Evolutionary conservation across 768 basidiomycete species (phyloP), one percentile per base, ranked within the genome.

Genomic region (Russula olivacea): DNA sequence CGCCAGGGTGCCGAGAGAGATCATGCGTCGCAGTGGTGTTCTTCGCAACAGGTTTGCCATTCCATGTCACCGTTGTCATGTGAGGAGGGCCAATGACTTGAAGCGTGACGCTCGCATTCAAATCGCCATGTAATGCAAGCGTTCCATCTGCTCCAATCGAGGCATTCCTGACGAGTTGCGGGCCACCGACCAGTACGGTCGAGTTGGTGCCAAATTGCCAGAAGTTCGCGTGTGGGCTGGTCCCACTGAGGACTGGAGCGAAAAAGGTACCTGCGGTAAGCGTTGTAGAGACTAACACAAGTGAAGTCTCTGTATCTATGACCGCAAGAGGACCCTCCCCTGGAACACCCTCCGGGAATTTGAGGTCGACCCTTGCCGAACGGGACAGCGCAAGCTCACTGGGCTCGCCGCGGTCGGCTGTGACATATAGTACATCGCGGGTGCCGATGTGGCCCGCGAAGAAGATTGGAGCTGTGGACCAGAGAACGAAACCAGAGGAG

Each of bases 151-250:
- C 48, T 7, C 64, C 59, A 45, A 77, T 67, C 11, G 71, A 69
- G 10, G 78, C 79, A 63, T 75, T 76, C 21, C 80, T 76, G 23
- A 81, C 78, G 49, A 81, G 74, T 68, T 79, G 74, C n/a, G 79
- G 78, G 4, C 80, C 80, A 54, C 77, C 65, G 72, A 80, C 60
- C 1, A 93, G 76, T 28, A 88, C 77, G 12, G 86, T 83, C 4
- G 78, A 71, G 68, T 91, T 91, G 25, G 87, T 85, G 30, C 91
- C 90, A 55, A 89, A 75, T 57, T 83, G 78, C 86, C 87, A 92
- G 77, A 78, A 91, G 67, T 81, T 83, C 47, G 75, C 76, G 59
- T 86, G 77, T 14, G 79, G 76, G 32, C 78, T 74, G 4, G 69
- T 72, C 5, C 72, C 66, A 7, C 70, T 66, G 48, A 92, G 77